Conservation (phyloP, 192 early-diverging fungal species). For the Gaertneriomyces semiglobifer region DNA sequence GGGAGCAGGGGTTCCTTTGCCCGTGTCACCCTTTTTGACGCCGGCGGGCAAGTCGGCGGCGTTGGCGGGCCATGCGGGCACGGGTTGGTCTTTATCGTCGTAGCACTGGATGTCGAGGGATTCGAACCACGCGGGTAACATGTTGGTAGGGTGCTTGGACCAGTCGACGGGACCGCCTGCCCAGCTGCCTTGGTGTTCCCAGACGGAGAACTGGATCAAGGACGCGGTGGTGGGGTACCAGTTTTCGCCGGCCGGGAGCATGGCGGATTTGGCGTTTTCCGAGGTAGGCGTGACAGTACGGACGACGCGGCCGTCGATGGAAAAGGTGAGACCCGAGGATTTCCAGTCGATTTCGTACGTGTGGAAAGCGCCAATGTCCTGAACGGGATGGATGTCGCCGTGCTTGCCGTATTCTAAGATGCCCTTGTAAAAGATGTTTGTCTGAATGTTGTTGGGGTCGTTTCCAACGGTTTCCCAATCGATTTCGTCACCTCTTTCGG, state of each 20-base stretch:
- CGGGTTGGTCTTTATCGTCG: conserved; percentile 18
- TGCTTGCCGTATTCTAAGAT: conserved; percentile 16
- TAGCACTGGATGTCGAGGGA: conserved; percentile 35
- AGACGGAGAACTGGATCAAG: conserved; percentile 41
- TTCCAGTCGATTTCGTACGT: conserved; percentile 38
- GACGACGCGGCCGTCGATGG: conserved; percentile 30
- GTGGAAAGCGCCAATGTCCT: conserved; percentile 2
- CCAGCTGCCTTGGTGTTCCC: conserved; percentile 29
- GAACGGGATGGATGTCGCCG: conserved; percentile 2
- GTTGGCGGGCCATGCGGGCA: conserved; percentile 7
- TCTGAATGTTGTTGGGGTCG: conserved; percentile 14
- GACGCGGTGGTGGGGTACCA: conserved; percentile 36
- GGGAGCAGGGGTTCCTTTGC: not conserved
- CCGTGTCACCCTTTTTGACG: not conserved
- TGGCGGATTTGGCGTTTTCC: not conserved
- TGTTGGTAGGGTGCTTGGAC: conserved; percentile 9
- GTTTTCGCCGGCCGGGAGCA: conserved; percentile 14
- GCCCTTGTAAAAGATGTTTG: conserved; percentile 44
- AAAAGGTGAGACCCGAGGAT: conserved; percentile 13
- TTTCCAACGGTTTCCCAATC: conserved; percentile 44
- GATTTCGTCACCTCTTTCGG: conserved; percentile 44
- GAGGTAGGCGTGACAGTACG: not conserved
- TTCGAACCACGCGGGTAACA: conserved; percentile 23
- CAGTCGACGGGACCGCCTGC: conserved; percentile 28
- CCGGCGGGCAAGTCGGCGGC: not conserved